Percentiles rank a stretch among this genome's conserved stretches.
These are phyloP conservation scores for Pterocarpus santalinus DNA, from an alignment of 306 rosid genomes.

Conservation along the genomic window DNA sequence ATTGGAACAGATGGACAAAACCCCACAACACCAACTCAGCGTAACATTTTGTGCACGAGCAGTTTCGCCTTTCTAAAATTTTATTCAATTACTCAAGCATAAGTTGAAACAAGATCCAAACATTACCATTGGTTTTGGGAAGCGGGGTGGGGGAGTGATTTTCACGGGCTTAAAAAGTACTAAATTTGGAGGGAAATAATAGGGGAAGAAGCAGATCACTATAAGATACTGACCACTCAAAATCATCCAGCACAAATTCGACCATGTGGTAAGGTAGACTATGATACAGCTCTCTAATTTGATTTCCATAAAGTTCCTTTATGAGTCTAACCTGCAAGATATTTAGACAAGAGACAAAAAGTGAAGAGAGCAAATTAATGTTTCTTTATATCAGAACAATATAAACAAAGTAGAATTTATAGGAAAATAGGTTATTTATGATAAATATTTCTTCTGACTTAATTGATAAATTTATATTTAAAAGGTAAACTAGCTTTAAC, in stretches of 20 bases:
- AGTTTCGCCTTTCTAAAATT: background rate
- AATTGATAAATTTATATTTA: conserved; percentile 25
- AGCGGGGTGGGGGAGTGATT: background rate
- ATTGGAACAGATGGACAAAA: background rate
- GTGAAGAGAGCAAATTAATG: background rate
- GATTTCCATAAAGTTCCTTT: conserved; percentile 96
- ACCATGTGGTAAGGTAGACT: conserved; percentile 87
- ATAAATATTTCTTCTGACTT: background rate
- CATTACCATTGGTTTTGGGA: background rate
- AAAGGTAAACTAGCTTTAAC: conserved; percentile 16
- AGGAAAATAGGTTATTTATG: conserved; percentile 10
- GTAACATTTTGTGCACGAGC: background rate
- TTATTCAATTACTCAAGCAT: conserved; percentile 27
- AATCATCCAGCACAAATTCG: conserved; percentile 75
- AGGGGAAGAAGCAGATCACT: conserved; percentile 21
- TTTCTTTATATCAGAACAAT: conserved; percentile 36
- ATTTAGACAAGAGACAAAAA: conserved; percentile 30
- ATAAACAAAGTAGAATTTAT: conserved; percentile 12
- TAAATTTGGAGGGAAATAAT: conserved; percentile 1
- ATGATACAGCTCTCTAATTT: conserved; percentile 79
- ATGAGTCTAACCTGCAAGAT: conserved; percentile 81
- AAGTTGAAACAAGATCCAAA: background rate
- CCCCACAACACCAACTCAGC: background rate
- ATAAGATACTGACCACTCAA: conserved; percentile 72
- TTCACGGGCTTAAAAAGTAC: background rate